phyloP scores from a whole-genome alignment of 1,139 yeast species.

The Candida sanyaensis region DNA sequence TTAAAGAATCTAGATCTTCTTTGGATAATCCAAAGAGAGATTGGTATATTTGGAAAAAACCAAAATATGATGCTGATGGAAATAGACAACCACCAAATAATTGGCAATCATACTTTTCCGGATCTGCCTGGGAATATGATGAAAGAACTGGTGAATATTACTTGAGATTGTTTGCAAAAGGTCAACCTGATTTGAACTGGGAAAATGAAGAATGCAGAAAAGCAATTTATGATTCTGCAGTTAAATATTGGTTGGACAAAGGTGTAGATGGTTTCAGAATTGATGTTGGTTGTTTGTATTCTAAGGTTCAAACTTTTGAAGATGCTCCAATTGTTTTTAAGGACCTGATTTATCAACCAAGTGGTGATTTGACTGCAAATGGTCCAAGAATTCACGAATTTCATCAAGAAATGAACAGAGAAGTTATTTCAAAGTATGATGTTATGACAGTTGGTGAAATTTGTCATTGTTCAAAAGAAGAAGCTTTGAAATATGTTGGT shows the following conservation, averaged over 20 bases:
- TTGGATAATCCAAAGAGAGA: constrained; percentile 56
- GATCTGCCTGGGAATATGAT: constrained; percentile 59
- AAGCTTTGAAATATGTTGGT: constrained; percentile 48
- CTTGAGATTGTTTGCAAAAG: constrained; percentile 50
- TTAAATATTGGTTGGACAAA: constrained; percentile 55
- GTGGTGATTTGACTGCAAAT: constrained; percentile 30
- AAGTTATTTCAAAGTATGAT: constrained; percentile 50
- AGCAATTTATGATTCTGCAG: constrained; percentile 51
- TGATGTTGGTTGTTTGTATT: constrained; percentile 55
- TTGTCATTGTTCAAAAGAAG: constrained; percentile 43
- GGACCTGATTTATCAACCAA: constrained; percentile 42
- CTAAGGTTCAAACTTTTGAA: constrained; percentile 47
- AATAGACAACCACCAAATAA: constrained; percentile 57
- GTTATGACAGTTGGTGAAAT: constrained; percentile 61
- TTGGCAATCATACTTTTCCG: constrained; percentile 55
- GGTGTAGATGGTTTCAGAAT: constrained; percentile 64
- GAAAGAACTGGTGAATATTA: constrained; percentile 55
- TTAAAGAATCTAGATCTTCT: constrained; percentile 54
- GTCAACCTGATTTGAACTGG: constrained; percentile 65
- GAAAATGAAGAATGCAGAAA: constrained; percentile 52
- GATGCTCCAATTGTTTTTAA: constrained; percentile 52
- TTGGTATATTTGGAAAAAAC: constrained; percentile 62
- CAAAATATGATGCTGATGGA: constrained; percentile 47
- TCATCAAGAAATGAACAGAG: constrained; percentile 51
- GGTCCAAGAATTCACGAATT: constrained; percentile 61